Evolutionary conservation across 306 rosid genomes (phyloP), one percentile per base, ranked within the genome.

Genomic region (Trifolium repens): DNA sequence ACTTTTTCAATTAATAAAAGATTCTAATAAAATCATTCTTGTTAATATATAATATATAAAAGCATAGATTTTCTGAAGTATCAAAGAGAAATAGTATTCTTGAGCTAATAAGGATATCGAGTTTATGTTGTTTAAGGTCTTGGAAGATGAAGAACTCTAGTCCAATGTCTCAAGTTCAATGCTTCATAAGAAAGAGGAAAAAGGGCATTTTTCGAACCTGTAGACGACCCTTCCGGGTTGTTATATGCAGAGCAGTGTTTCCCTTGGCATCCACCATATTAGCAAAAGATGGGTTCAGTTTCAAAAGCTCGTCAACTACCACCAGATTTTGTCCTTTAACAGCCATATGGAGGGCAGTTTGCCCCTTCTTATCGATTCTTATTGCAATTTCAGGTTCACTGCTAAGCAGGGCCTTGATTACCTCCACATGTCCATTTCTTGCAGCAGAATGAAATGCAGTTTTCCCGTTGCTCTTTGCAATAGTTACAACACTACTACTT

Each of bases 311-410:
- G 7, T 77, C 85, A 53, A 89, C 88, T 73, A 91, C 49, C 74
- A 86, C 91, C 69, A 86, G 79, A 63, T 82, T 87, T 66, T 80
- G 90, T 71, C 97, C 97, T 81, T 91, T 91, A 15, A 83, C 94
- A 10, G 90, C 93, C 97, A 91, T 91, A 74, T 91, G 97, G 27
- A 91, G 94, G 42, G 89, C 90, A 37, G 94, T 91, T 91, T 91
- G 94, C 52, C 91, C 91, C 84, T 91, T 91, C 77, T 84, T 88
- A 81, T 91, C 94, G 49, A 13, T 79, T 83, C 90, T 84, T 37
- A 32, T 73, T 11, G 85, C 86, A 68, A 85, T 82, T 71, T 84
- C 91, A 72, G 91, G 86, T 67, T 86, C 94, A 66, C 81, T 85
- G 46, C 71, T 71, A 66, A 91, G 69, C 49, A 91, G 83, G 69